Percentiles rank a stretch among this genome's conserved stretches.
Conservation (phyloP, 2,329 filamentous ascomycete species). For the Penicillium sp. region DNA sequence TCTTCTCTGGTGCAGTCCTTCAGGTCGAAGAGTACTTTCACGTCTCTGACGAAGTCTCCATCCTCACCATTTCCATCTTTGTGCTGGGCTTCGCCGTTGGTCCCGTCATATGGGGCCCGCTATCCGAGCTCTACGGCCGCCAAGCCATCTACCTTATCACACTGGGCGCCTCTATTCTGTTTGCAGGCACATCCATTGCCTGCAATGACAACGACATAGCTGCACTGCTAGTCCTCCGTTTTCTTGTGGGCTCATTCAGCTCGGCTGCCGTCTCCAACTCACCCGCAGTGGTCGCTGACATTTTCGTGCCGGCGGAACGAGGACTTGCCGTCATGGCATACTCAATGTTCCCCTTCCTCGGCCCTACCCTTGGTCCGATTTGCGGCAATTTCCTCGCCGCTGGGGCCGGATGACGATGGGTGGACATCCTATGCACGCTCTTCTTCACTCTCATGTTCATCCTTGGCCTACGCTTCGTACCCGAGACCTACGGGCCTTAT, state of each 20-base stretch:
- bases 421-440: slow-evolving; percentile 30
- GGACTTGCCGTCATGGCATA: slow-evolving; percentile 61
- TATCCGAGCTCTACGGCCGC: slow-evolving; percentile 2
- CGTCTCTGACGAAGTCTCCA: background rate
- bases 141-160: slow-evolving; percentile 5
- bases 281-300: slow-evolving; percentile 59
- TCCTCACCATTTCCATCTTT: background rate
- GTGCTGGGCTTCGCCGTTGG: slow-evolving; percentile 7
- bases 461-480: background rate
- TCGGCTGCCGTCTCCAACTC: slow-evolving; percentile 59
- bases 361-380: slow-evolving; percentile 62
- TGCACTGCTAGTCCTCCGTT: slow-evolving; percentile 61
- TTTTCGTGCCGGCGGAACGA: slow-evolving; percentile 52
- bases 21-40: background rate
- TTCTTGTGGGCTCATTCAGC: slow-evolving; percentile 61
- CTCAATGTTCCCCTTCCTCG: slow-evolving; percentile 63
- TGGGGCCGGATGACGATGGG: slow-evolving; percentile 64
- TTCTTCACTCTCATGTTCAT: background rate
- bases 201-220: background rate
- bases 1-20: background rate
- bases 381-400: slow-evolving; percentile 63
- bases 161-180: background rate
- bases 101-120: slow-evolving; percentile 1
- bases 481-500: background rate
- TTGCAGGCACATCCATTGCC: background rate